Evolutionary conservation across 371 early-diverging fungal genomes (phyloP).

Genomic region (Circinella umbellata): DNA sequence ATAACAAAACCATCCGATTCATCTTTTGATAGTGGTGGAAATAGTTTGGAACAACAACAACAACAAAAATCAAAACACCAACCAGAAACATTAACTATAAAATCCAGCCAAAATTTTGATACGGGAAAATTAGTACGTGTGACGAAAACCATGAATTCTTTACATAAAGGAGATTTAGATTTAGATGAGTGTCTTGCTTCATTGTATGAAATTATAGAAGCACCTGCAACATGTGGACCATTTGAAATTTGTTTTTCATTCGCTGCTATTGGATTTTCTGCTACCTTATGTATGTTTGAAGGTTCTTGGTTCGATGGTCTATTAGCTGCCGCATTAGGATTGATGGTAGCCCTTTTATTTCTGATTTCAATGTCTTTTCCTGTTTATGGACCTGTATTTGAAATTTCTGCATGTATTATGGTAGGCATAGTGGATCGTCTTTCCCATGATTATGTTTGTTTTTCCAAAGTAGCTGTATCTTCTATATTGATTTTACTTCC

Average conservation of each 20-base stretch:
- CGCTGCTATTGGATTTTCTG: slow-evolving; percentile 38
- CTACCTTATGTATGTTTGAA: slow-evolving; percentile 40
- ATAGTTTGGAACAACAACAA: not conserved
- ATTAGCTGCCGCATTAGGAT: slow-evolving; percentile 32
- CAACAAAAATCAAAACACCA: not conserved
- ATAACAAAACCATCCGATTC: slow-evolving; percentile 7
- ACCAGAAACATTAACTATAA: slow-evolving; percentile 39
- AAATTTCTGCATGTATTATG: slow-evolving; percentile 42
- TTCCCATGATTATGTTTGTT: slow-evolving; percentile 40
- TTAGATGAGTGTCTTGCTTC: slow-evolving; percentile 29
- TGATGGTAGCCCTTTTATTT: slow-evolving; percentile 35
- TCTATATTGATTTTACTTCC: slow-evolving; percentile 66
- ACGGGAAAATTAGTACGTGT: slow-evolving; percentile 40
- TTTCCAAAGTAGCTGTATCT: slow-evolving; percentile 42
- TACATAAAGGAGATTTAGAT: slow-evolving; percentile 24
- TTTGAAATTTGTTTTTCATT: slow-evolving; percentile 24
- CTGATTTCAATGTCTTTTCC: slow-evolving; percentile 37
- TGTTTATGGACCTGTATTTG: slow-evolving; percentile 47
- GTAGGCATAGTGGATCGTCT: slow-evolving; percentile 40
- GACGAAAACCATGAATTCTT: slow-evolving; percentile 43
- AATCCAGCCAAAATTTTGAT: slow-evolving; percentile 42
- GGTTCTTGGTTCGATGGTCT: slow-evolving; percentile 49
- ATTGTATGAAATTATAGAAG: slow-evolving; percentile 33
- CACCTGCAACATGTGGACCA: slow-evolving; percentile 39
- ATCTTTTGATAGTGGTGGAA: too few relatives aligned